Evolutionary conservation across 1,284 basidiomycete genomes (phyloP), one percentile per base, ranked within the genome.

Genomic region (Ustilago esculenta): DNA sequence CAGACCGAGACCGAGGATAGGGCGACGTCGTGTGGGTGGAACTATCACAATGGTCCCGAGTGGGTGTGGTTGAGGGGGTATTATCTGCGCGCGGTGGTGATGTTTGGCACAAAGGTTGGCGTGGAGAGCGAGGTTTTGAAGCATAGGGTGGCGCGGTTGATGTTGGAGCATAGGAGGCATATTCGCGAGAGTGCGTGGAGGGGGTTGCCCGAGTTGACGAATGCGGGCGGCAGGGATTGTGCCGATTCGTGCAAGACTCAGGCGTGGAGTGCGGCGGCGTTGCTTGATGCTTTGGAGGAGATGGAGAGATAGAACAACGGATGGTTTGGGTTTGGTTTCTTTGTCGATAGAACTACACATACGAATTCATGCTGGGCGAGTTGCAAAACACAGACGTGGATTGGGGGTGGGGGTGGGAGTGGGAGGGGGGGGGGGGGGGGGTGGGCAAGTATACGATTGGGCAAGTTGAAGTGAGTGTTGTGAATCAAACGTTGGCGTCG

Each of bases 31-130:
- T 71, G 68, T 42, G 77, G 77, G 23, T 73, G 65, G 58, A 74
- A 74, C 34, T 79, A 79, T 60, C 77, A 77, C 27, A 72, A 91
- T 87, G 90, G 90, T 25, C 90, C 90, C 5, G 92, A 94, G 82
- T 96, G 92, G 93, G 90, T 89, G 12, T 94, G 92, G 91, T 92
- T 93, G 10, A 84, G 92, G 45, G 95, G 95, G 10, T 98, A 93
- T 85, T 98, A 96, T 86, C 84, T 98, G 69, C 89, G 92, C 46
- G 94, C 95, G 0, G 95, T 92, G 14, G 52, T 70, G 36, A 58
- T 73, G 43, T 79, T 79, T 55, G 67, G 95, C 17, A 37, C 35
- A 17, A 56, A 67, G 39, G 63, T 52, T 1, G 69, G 63, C 36
- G 54, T 47, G n/a, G 43, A 69, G 18, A 44, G 56, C 30, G 46